Evolutionary conservation across 768 basidiomycete species (phyloP), one percentile per base, ranked within the genome.

Genomic region (Mycena kentingensis): DNA sequence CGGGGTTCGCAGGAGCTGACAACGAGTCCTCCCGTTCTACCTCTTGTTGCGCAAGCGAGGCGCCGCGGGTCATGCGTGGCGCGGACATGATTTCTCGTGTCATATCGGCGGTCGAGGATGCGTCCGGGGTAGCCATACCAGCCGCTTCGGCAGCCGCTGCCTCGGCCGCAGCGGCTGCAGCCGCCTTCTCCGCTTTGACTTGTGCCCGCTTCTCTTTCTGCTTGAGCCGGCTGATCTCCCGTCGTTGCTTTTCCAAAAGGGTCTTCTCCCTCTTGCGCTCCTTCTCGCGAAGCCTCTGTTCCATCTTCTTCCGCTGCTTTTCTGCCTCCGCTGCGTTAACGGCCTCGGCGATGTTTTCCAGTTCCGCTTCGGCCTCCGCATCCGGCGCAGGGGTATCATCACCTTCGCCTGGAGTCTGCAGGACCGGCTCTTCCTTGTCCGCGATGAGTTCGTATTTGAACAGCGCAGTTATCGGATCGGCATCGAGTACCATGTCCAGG

Each of bases 401-500:
- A 0, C n/a, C 41, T 10, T 21, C 13, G 22, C 82, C 78, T 0
- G 86, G 82, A 0, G 83, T 80, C 0, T 81, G 81, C 3, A 81
- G 83, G 57, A 85, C 89, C 19, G 77, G 66, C 43, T 73, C 75
- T 2, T 81, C 83, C n/a, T n/a, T n/a, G n/a, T n/a, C n/a, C n/a
- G n/a, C n/a, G n/a, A n/a, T n/a, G 15, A 91, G 65, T 52, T 89
- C 88, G 54, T 81, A 88, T 55, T 72, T 71, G 64, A 93, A 83
- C 10, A 97, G 67, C 0, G 87, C 84, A 0, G 75, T 70, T 22
- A 95, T 67, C 0, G 90, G 87, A 21, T 80, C 75, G 2, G 76
- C 67, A 41, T 77, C 69, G 5, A 91, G 68, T 34, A 84, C 63
- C 54, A 88, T 68, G 43, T 81, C 80, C 18, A 80, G 67, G 13